Evolutionary conservation across 2,329 filamentous ascomycete genomes (phyloP).

Genomic region (Pseudocercospora crystallina): DNA sequence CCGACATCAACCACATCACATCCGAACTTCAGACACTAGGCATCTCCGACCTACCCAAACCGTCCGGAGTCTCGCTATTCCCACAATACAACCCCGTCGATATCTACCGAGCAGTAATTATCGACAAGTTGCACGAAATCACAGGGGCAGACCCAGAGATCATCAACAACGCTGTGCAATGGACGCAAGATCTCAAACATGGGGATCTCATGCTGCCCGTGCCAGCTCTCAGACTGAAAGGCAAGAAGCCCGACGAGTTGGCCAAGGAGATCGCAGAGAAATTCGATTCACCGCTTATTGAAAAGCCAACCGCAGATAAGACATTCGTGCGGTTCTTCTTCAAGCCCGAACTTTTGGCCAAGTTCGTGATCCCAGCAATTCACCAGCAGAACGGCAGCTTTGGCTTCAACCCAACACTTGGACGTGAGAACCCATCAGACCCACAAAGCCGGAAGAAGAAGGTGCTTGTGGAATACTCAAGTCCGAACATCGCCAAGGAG

Average conservation of each 20-base stretch:
- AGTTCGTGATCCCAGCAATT: slow-evolving; percentile 68
- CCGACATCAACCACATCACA: slow-evolving; percentile 28
- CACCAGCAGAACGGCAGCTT: slow-evolving; percentile 61
- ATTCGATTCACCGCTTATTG: slow-evolving; percentile 67
- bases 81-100: slow-evolving; percentile 74
- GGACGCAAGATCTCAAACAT: slow-evolving; percentile 77
- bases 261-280: slow-evolving; percentile 55
- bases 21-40: slow-evolving; percentile 32
- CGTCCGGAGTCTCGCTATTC: slow-evolving; percentile 40
- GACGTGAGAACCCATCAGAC: slow-evolving; percentile 62
- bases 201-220: slow-evolving; percentile 78
- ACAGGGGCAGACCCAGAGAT: slow-evolving; percentile 69
- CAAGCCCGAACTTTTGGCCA: slow-evolving; percentile 65
- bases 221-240: slow-evolving; percentile 74
- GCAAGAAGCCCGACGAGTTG: slow-evolving; percentile 59
- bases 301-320: slow-evolving; percentile 66
- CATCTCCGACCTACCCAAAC: slow-evolving; percentile 29
- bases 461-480: slow-evolving; percentile 78
- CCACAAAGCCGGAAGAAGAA: slow-evolving; percentile 62
- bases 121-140: slow-evolving; percentile 64
- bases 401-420: slow-evolving; percentile 61
- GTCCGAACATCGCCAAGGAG: slow-evolving; percentile 82
- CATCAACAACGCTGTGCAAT: slow-evolving; percentile 73
- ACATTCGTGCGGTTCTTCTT: slow-evolving; percentile 79
- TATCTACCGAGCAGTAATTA: slow-evolving; percentile 75